Percentiles rank a stretch among this genome's conserved stretches.
phyloP scores from a whole-genome alignment of 352 stramenopile species.

The Globisporangium parvum region DNA sequence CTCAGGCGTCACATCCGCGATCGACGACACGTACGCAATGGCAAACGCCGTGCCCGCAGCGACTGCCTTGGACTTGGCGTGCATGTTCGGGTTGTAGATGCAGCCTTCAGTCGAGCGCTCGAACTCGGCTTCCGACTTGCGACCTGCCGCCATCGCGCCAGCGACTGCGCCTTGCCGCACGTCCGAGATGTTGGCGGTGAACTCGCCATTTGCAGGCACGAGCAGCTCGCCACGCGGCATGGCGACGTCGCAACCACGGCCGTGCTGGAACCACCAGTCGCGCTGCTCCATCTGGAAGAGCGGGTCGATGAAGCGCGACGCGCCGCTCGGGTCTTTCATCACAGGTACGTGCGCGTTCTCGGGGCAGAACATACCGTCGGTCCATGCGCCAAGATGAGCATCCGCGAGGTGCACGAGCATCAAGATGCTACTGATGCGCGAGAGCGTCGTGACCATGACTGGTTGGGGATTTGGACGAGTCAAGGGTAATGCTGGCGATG shows the following conservation, averaged over 20 bases:
- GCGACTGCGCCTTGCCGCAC: background rate
- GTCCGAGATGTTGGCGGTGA: constrained; percentile 3
- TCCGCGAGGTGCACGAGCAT: background rate
- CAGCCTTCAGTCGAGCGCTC: background rate
- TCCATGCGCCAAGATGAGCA: background rate
- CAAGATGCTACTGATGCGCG: background rate
- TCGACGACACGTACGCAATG: constrained; percentile 1
- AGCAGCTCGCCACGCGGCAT: background rate
- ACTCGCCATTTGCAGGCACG: constrained; percentile 1
- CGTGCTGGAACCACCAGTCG: constrained; percentile 3
- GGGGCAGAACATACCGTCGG: background rate
- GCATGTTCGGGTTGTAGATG: background rate
- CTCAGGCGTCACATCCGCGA: constrained; percentile 1
- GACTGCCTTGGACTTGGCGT: background rate
- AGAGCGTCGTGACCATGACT: background rate
- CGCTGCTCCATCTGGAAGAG: background rate
- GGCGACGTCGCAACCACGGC: background rate
- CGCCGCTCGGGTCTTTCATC: background rate
- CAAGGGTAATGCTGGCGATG: background rate
- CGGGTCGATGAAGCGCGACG: background rate
- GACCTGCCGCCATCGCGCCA: background rate
- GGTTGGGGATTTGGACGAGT: background rate
- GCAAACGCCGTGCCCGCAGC: background rate
- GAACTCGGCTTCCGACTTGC: background rate
- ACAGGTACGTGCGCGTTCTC: background rate